phyloP scores from a whole-genome alignment of 106 monocot species.

The Apostasia ramifera region DNA sequence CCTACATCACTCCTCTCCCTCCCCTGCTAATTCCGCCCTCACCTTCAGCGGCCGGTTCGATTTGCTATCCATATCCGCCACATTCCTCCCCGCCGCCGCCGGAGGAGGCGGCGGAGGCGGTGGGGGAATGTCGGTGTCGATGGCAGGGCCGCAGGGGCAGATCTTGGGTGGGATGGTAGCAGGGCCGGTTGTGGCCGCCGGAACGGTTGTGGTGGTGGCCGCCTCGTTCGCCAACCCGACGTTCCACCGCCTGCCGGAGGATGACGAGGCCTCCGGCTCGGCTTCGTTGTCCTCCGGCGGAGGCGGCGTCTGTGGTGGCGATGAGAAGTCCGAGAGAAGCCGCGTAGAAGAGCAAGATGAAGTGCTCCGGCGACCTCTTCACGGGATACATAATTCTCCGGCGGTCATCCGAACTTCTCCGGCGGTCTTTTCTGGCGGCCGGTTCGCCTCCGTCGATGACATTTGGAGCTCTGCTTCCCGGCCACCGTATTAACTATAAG shows the following conservation, averaged over 20 bases:
- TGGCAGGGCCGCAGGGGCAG: constrained; percentile 23
- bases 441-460: too few species aligned
- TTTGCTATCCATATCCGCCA: constrained; percentile 31
- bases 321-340: too few species aligned
- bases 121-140: constrained; percentile 1
- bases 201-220: constrained; percentile 15
- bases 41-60: constrained; percentile 29
- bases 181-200: constrained; percentile 11
- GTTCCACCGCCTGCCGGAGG: constrained; percentile 14
- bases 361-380: too few species aligned
- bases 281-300: background rate
- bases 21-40: background rate
- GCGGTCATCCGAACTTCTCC: too few species aligned
- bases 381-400: too few species aligned
- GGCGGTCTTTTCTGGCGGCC: too few species aligned
- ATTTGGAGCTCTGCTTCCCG: too few species aligned
- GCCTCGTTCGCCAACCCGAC: constrained; percentile 16
- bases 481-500: too few species aligned
- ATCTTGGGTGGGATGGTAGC: constrained; percentile 12
- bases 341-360: too few species aligned
- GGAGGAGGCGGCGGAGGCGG: background rate
- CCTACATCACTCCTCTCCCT: constrained; percentile 13
- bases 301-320: background rate
- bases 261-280: constrained; percentile 3
- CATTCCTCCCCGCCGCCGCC: constrained; percentile 16